A percentile compares a stretch with the other conserved stretches of the same genome.
Conservation (phyloP, 768 basidiomycete species). For the Agaricus subrufescens region DNA sequence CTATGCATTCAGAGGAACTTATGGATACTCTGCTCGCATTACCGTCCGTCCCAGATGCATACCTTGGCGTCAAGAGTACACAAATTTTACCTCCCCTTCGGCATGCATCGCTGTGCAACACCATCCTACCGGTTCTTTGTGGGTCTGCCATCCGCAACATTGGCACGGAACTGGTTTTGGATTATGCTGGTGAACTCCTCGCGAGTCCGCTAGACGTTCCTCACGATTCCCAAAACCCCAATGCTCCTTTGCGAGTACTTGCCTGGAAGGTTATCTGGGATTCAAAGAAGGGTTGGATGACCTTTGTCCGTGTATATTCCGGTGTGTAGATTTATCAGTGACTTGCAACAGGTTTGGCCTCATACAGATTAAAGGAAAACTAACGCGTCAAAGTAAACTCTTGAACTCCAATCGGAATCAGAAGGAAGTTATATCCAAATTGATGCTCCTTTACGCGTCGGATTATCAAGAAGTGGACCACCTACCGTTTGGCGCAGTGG, state of each 20-base stretch:
- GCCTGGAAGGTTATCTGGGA: constrained; percentile 94
- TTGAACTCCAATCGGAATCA: constrained; percentile 65
- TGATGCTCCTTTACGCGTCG: constrained; percentile 76
- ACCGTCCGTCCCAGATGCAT: constrained; percentile 54
- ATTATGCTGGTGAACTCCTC: constrained; percentile 76
- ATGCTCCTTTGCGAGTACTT: constrained; percentile 54
- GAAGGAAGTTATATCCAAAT: constrained; percentile 69
- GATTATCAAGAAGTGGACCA: constrained; percentile 72
- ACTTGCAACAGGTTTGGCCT: not conserved
- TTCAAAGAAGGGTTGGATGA: constrained; percentile 83
- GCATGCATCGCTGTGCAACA: constrained; percentile 55
- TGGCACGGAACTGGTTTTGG: constrained; percentile 76
- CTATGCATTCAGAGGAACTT: constrained; percentile 78
- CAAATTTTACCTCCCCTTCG: constrained; percentile 64
- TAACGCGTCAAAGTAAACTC: constrained; percentile 57
- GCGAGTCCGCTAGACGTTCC: constrained; percentile 71
- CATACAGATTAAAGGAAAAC: constrained; percentile 44
- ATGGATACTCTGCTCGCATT: constrained; percentile 65
- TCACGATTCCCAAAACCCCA: constrained; percentile 37
- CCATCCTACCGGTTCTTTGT: constrained; percentile 75
- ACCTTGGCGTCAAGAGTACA: constrained; percentile 52
- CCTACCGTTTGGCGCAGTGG: constrained; percentile 78
- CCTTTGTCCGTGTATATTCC: constrained; percentile 85
- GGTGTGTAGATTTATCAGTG: constrained; percentile 40
- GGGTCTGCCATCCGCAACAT: constrained; percentile 80